These are phyloP conservation scores for Penicillium sp. DNA, from an alignment of 2,329 filamentous ascomycete genomes.

Conservation along the genomic window DNA sequence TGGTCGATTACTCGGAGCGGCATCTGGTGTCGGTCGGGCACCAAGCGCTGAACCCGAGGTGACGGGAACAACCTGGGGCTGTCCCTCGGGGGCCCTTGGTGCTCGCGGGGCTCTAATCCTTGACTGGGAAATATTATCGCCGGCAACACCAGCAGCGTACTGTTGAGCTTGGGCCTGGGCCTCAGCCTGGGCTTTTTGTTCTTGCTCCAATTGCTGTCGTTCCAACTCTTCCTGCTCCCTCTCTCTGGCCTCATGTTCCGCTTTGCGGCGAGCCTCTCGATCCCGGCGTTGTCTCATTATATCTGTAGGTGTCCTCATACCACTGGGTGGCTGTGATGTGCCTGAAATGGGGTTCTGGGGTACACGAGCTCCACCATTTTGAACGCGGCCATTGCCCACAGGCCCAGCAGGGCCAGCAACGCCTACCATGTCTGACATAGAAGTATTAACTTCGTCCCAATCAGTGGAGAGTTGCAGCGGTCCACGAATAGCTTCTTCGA, in stretches of 20 bases:
- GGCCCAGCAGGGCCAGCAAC: conserved; percentile 48
- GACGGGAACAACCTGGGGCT: conserved; percentile 8
- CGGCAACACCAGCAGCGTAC: conserved; percentile 48
- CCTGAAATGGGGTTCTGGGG: conserved; percentile 55
- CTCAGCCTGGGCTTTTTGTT: conserved; percentile 29
- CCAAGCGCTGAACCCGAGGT: conserved; percentile 8
- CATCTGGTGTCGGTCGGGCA: conserved; percentile 15
- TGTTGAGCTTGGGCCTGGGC: conserved; percentile 29
- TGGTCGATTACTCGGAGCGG: conserved; percentile 14
- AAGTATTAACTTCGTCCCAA: conserved; percentile 80
- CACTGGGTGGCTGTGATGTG: conserved; percentile 49
- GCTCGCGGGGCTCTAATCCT: conserved; percentile 17
- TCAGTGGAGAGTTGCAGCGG: conserved; percentile 83
- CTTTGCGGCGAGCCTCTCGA: conserved; percentile 68
- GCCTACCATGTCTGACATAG: conserved; percentile 82
- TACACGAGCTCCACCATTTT: conserved; percentile 57
- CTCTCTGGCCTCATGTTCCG: conserved; percentile 63
- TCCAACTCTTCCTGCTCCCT: conserved; percentile 55
- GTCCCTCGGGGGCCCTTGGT: conserved; percentile 16
- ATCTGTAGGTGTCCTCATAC: conserved; percentile 79
- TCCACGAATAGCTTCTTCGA: conserved; percentile 84
- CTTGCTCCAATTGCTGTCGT: conserved; percentile 44
- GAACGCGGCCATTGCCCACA: conserved; percentile 55
- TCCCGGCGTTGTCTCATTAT: conserved; percentile 86
- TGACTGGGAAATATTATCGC: conserved; percentile 33